These are phyloP conservation scores for Colletotrichum tabaci DNA, from an alignment of 2,329 filamentous ascomycete genomes.

Conservation along the genomic window DNA sequence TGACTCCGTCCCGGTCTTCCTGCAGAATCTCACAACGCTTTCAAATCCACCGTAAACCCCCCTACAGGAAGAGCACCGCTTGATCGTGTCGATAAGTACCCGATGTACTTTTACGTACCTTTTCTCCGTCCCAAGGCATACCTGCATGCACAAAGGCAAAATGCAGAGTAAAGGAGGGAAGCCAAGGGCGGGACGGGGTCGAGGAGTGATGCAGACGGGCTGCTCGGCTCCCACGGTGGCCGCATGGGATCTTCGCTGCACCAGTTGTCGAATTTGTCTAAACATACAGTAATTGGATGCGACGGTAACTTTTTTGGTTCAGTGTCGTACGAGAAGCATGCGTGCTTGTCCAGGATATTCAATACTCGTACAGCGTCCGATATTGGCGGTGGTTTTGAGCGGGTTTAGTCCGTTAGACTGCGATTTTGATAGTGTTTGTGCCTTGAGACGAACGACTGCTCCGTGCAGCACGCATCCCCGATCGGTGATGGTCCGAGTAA, in stretches of 20 bases:
- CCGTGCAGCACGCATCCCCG: not conserved
- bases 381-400: no score
- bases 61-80: not conserved
- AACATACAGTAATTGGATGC: constrained; percentile 1
- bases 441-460: constrained; percentile 16
- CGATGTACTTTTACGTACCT: not conserved
- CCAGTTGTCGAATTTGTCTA: constrained; percentile 4
- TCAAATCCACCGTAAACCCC: not conserved
- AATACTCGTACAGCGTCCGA: no score
- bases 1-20: not conserved
- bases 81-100: not conserved
- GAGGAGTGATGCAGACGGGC: not conserved
- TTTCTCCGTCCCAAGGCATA: not conserved
- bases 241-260: constrained; percentile 28
- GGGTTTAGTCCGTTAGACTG: no score
- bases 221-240: not conserved
- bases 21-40: constrained; percentile 25
- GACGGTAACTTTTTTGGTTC: not conserved
- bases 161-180: constrained; percentile 21
- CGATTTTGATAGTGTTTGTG: not conserved
- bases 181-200: not conserved
- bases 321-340: constrained; percentile 18
- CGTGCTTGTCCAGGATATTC: not conserved
- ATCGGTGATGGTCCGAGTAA: no score
- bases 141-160: constrained; percentile 10